Evolutionary conservation across 2,329 filamentous ascomycete genomes (phyloP), one percentile per base, ranked within the genome.

Genomic region (Trichoderma atrobrunneum): DNA sequence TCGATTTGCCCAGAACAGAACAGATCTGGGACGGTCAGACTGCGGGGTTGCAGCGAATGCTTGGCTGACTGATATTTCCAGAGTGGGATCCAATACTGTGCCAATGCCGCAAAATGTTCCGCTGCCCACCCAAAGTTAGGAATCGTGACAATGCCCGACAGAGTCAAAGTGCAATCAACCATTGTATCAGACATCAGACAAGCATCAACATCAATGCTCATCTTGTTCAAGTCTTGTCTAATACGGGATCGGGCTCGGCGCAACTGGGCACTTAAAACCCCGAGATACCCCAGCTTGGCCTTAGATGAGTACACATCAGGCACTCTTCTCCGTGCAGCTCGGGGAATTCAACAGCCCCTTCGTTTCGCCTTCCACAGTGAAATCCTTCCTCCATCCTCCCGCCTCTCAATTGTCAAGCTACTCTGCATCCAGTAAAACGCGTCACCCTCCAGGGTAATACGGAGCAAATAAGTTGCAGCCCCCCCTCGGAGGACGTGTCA

Each of bases 401-500:
- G 32, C 2, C 32, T 12, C 34, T 36, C 34, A 36, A 36, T 36
- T 36, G 34, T 1, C 30, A 36, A 24, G 21, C 59, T 62, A 62
- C 59, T 62, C 59, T 39, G 14, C 32, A 36, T 62, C 14, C 14
- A 63, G 34, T 16, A 39, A 63, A 28, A 63, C 60, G 60, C 60
- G 60, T 63, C 34, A 18, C 21, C 34, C 3, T 5, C 12, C 12
- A 43, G 24, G 14, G 56, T 60, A 60, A 48, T 21, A 12, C 14
- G 48, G 48, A 54, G 21, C 48, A 54, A 24, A 2, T 0, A 7
- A 54, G 21, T 4, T 12, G 36, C 24, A n/a, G 34, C 34, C 56
- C 56, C 51, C 8, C 56, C 62, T 67, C 64, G 64, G 64, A 43
- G 32, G 67, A 70, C 67, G 67, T 69, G 64, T 61, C 54, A 21